Percentiles rank a stretch among this genome's conserved stretches.
phyloP scores from a whole-genome alignment of 116 monocot genomes.

The Zostera marina region DNA sequence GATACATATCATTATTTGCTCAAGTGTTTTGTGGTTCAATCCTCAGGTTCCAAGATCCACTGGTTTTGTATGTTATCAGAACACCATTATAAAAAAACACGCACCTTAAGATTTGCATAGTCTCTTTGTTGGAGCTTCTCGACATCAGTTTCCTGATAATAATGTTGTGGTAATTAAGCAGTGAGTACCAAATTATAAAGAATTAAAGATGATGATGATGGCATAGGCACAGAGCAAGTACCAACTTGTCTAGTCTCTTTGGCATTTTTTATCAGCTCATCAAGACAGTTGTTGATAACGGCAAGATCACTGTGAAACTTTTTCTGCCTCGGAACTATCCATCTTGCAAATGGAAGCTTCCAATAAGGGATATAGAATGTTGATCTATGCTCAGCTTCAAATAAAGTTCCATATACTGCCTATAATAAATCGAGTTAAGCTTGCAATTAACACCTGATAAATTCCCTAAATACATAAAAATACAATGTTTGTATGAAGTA shows the following conservation, averaged over 20 bases:
- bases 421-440: slow-evolving; percentile 8
- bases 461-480: background rate
- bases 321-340: slow-evolving; percentile 93
- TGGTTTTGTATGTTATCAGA: background rate
- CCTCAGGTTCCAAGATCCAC: background rate
- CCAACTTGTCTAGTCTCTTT: slow-evolving; percentile 89
- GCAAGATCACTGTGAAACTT: slow-evolving; percentile 76
- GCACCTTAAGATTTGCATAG: slow-evolving; percentile 69
- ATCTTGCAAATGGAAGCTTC: slow-evolving; percentile 89
- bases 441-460: background rate
- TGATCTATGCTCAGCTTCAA: slow-evolving; percentile 96
- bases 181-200: background rate
- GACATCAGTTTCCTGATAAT: slow-evolving; percentile 73
- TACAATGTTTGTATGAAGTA: background rate
- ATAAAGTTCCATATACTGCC: slow-evolving; percentile 98
- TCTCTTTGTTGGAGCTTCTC: slow-evolving; percentile 99
- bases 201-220: background rate
- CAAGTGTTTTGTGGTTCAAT: too few species aligned
- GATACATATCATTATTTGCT: too few species aligned
- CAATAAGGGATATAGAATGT: slow-evolving; percentile 99
- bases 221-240: too few species aligned
- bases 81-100: slow-evolving; percentile 4
- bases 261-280: slow-evolving; percentile 81
- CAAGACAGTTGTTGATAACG: slow-evolving; percentile 88
- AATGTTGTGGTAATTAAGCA: background rate